A percentile compares a stretch with the other conserved stretches of the same genome.
phyloP scores from a whole-genome alignment of 2,329 filamentous ascomycete genomes.

The Aureobasidium musti region DNA sequence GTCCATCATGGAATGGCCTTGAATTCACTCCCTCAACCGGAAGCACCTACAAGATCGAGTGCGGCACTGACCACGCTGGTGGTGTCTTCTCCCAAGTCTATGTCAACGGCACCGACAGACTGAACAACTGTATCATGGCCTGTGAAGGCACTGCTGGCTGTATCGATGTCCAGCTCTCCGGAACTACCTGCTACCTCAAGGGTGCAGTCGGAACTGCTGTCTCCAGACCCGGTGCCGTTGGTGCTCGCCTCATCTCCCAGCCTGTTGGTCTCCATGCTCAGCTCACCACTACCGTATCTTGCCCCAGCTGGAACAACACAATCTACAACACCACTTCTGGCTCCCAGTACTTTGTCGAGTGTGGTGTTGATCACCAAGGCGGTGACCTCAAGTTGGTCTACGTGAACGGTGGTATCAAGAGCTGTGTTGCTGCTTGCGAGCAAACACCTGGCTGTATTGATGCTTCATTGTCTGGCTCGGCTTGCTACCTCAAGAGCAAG shows the following conservation, averaged over 20 bases:
- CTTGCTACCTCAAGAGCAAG: constrained; percentile 40
- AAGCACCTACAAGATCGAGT: constrained; percentile 36
- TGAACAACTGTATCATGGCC: constrained; percentile 35
- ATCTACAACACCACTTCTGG: constrained; percentile 29
- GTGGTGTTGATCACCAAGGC: constrained; percentile 40
- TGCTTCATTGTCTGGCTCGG: constrained; percentile 37
- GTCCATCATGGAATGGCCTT: constrained; percentile 34
- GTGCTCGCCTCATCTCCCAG: constrained; percentile 31
- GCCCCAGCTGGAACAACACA: constrained; percentile 34
- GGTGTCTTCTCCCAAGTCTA: constrained; percentile 36
- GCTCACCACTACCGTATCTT: constrained; percentile 29
- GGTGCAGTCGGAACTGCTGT: constrained; percentile 29
- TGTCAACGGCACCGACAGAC: constrained; percentile 33
- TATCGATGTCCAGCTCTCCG: constrained; percentile 36
- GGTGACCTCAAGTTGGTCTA: constrained; percentile 36
- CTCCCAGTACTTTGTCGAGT: constrained; percentile 37
- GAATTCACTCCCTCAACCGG: constrained; percentile 34
- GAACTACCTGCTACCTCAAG: constrained; percentile 39
- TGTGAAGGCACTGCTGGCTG: constrained; percentile 35
- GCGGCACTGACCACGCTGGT: constrained; percentile 37
- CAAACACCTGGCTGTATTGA: constrained; percentile 39
- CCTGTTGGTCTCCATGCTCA: neutral
- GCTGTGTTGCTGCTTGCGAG: constrained; percentile 40
- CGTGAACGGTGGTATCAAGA: constrained; percentile 34
- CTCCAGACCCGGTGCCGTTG: constrained; percentile 30